Evolutionary conservation across 2,329 filamentous ascomycete genomes (phyloP).

Genomic region (Colletotrichum lindemuthianum): DNA sequence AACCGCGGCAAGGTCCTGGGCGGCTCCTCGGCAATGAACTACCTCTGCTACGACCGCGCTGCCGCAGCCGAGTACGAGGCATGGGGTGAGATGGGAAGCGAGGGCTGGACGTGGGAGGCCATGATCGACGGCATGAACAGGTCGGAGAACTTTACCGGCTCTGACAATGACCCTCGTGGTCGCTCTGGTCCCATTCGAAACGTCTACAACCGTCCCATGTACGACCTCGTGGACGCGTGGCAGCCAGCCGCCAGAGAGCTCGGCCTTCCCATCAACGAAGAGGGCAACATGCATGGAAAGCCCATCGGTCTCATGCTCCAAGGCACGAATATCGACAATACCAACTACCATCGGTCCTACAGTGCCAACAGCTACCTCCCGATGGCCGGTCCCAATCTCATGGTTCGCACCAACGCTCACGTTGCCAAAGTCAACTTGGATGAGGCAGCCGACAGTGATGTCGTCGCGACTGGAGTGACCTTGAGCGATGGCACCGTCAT

Average conservation of each 20-base stretch:
- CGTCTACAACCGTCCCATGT: conserved; percentile 52
- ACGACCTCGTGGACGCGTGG: conserved; percentile 54
- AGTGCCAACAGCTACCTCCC: conserved; percentile 54
- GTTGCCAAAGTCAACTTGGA: conserved; percentile 51
- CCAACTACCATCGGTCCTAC: conserved; percentile 60
- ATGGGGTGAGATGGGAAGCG: conserved; percentile 47
- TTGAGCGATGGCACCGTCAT: conserved; percentile 40
- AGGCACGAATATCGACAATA: conserved; percentile 58
- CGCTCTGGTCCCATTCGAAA: conserved; percentile 41
- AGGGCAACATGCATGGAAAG: conserved; percentile 58
- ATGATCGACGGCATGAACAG: conserved; percentile 47
- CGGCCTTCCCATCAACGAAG: conserved; percentile 51
- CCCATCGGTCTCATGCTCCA: conserved; percentile 61
- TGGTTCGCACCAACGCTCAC: conserved; percentile 47
- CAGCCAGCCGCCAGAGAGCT: conserved; percentile 57
- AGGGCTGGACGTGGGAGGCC: conserved; percentile 49
- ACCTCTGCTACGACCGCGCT: conserved; percentile 49
- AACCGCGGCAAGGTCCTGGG: conserved; percentile 57
- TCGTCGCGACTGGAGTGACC: conserved; percentile 39
- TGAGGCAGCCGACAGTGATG: conserved; percentile 31
- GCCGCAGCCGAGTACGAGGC: conserved; percentile 45
- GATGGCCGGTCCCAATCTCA: conserved; percentile 52
- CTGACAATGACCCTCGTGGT: conserved; percentile 34
- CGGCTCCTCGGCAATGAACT: conserved; percentile 56
- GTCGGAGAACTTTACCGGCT: conserved; percentile 43